Conservation (phyloP, 352 stramenopile species). For the Globisporangium radiosum region DNA sequence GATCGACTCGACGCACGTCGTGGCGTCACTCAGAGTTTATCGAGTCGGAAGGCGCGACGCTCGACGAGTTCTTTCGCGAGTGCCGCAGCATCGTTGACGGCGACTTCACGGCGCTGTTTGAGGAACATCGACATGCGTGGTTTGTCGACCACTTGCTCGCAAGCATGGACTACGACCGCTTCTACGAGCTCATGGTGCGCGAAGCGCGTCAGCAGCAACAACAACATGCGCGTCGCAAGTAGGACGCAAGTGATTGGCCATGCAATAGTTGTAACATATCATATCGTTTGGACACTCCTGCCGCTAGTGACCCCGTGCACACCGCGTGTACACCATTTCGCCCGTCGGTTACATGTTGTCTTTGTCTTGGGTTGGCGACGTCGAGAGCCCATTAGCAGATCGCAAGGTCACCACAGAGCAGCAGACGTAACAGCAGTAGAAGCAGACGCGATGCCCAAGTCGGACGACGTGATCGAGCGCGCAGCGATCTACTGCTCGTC, state of each 20-base stretch:
- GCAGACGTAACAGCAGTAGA: slow-evolving; percentile 19
- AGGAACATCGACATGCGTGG: slow-evolving; percentile 63
- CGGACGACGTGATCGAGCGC: slow-evolving; percentile 50
- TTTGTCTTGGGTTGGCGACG: too few species aligned
- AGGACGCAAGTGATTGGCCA: background rate
- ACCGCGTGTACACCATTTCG: background rate
- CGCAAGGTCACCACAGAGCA: background rate
- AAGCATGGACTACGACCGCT: slow-evolving; percentile 80
- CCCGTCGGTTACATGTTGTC: background rate
- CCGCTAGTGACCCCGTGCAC: background rate
- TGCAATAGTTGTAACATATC: background rate
- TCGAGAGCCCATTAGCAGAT: too few species aligned
- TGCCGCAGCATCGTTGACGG: slow-evolving; percentile 60
- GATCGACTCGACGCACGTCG: background rate
- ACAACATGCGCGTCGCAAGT: slow-evolving; percentile 21
- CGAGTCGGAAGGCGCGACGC: slow-evolving; percentile 50
- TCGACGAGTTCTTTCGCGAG: slow-evolving; percentile 65
- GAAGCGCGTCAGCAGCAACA: slow-evolving; percentile 37
- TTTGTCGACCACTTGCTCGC: slow-evolving; percentile 70
- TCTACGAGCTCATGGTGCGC: slow-evolving; percentile 75
- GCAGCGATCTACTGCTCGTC: slow-evolving; percentile 64
- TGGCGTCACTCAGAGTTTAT: slow-evolving; percentile 35
- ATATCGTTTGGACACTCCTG: background rate
- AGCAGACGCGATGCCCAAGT: slow-evolving; percentile 26
- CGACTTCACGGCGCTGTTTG: slow-evolving; percentile 50